Conservation (phyloP, 805 yeast species). For the Pichia manshurica region DNA sequence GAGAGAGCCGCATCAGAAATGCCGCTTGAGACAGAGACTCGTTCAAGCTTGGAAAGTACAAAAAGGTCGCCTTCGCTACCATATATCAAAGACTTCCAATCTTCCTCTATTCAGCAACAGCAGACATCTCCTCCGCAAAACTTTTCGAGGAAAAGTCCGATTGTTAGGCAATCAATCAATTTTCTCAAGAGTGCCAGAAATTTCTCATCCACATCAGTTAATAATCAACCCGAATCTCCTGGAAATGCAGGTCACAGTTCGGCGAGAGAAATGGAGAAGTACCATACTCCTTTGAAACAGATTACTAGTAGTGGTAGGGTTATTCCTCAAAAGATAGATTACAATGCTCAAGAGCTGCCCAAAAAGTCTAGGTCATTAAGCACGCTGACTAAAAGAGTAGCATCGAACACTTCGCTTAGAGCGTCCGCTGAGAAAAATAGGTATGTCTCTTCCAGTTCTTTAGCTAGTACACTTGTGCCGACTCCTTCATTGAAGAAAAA, state of each 20-base stretch:
- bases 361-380: slow-evolving; percentile 43
- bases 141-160: slow-evolving; percentile 28
- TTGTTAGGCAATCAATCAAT: slow-evolving; percentile 34
- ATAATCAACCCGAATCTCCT: slow-evolving; percentile 8
- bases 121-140: slow-evolving; percentile 2
- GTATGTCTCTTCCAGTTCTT: slow-evolving; percentile 21
- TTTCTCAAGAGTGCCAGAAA: slow-evolving; percentile 30
- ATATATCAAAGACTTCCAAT: slow-evolving; percentile 1
- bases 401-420: slow-evolving; percentile 30
- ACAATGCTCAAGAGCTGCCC: slow-evolving; percentile 26
- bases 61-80: slow-evolving; percentile 22
- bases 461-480: slow-evolving; percentile 39
- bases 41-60: background rate
- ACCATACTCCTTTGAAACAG: slow-evolving; percentile 31
- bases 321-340: slow-evolving; percentile 42
- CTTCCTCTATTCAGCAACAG: background rate
- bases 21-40: background rate
- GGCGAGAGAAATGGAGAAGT: slow-evolving; percentile 28
- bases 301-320: slow-evolving; percentile 40
- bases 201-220: slow-evolving; percentile 20
- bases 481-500: slow-evolving; percentile 29
- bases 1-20: slow-evolving; percentile 6
- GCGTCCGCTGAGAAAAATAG: slow-evolving; percentile 29
- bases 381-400: slow-evolving; percentile 36
- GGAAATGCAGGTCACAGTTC: slow-evolving; percentile 10